These are phyloP conservation scores for Pyricularia grisea DNA, from an alignment of 2,329 filamentous ascomycete genomes.

Conservation along the genomic window DNA sequence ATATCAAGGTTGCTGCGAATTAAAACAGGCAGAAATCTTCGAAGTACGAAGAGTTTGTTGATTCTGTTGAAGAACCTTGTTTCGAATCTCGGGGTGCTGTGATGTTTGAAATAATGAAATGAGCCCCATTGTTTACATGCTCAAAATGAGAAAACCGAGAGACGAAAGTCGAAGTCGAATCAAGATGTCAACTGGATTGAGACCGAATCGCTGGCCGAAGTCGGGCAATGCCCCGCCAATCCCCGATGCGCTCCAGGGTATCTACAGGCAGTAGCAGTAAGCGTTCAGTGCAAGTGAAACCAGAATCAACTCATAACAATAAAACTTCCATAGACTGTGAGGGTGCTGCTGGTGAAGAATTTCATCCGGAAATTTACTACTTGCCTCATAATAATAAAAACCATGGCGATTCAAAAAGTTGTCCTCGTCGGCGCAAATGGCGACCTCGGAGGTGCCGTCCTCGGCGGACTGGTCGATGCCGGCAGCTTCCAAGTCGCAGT, in stretches of 20 bases:
- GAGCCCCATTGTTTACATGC: not conserved
- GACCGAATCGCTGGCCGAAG: not conserved
- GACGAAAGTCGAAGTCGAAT: not conserved
- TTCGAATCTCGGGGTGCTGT: not conserved
- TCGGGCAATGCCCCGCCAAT: not conserved
- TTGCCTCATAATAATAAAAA: not conserved
- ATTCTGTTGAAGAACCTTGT: not conserved
- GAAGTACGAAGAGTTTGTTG: not conserved
- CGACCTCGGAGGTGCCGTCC: slow-evolving; percentile 23
- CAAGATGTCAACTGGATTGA: not conserved
- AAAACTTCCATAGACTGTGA: not conserved
- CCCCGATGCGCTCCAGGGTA: not conserved
- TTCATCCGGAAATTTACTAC: not conserved
- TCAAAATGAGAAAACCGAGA: not conserved
- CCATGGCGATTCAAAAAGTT: slow-evolving; percentile 23
- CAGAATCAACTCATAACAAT: not conserved
- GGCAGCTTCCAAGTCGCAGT: slow-evolving; percentile 21
- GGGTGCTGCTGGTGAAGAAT: not conserved
- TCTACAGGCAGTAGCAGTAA: not conserved
- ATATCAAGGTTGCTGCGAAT: not conserved
- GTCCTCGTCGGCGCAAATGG: slow-evolving; percentile 28
- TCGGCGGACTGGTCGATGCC: slow-evolving; percentile 20
- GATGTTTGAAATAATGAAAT: not conserved
- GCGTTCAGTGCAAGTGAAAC: not conserved
- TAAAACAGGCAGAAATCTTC: not conserved